phyloP scores from a whole-genome alignment of 306 rosid genomes.

The Aeschynomene evenia region DNA sequence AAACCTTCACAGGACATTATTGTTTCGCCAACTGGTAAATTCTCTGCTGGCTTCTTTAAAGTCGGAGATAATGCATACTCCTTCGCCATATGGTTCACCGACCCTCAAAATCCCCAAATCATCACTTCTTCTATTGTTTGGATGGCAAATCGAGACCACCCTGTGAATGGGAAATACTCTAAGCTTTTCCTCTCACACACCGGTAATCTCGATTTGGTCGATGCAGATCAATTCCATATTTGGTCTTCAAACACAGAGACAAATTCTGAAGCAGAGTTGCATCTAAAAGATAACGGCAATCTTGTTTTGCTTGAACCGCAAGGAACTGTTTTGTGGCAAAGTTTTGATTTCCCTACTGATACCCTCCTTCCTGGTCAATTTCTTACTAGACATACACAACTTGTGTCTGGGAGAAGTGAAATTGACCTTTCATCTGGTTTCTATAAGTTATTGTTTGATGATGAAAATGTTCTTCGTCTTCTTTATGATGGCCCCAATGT shows the following conservation, averaged over 20 bases:
- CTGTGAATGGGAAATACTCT: conserved; percentile 46
- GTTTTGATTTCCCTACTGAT: conserved; percentile 47
- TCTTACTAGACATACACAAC: conserved; percentile 23
- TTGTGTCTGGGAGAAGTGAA: conserved; percentile 32
- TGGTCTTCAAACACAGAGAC: conserved; percentile 36
- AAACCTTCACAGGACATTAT: neutral
- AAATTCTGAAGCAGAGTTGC: neutral
- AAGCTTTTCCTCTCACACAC: conserved; percentile 31
- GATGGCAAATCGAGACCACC: conserved; percentile 47
- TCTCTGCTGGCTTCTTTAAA: conserved; percentile 23
- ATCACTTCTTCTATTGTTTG: conserved; percentile 27
- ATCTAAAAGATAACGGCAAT: conserved; percentile 38
- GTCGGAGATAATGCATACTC: conserved; percentile 16
- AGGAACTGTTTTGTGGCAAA: conserved; percentile 40
- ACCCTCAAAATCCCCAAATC: neutral
- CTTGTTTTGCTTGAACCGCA: conserved; percentile 33
- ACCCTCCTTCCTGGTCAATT: conserved; percentile 47
- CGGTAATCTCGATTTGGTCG: conserved; percentile 28
- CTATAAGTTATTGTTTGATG: conserved; percentile 29
- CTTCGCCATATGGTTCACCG: conserved; percentile 32
- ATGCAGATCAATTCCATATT: neutral
- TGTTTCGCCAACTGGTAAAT: conserved; percentile 24
- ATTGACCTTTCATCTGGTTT: conserved; percentile 32
- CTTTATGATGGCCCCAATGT: conserved; percentile 25
- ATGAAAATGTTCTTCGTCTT: conserved; percentile 29